Conservation (phyloP, 177 flowering plant genomes). For the Vitis hybrid region DNA sequence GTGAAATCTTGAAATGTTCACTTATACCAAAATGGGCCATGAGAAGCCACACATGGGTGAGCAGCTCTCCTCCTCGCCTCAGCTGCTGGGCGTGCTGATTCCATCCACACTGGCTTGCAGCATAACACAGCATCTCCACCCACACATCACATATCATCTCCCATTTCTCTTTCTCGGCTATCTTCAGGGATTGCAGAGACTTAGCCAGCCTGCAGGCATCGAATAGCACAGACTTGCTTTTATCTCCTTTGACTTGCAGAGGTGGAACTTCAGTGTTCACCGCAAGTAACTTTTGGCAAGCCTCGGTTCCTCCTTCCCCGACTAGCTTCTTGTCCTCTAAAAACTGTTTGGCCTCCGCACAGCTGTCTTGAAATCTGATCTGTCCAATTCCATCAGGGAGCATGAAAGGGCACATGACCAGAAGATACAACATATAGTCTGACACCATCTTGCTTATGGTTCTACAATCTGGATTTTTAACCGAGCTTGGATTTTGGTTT, state of each 20-base stretch:
- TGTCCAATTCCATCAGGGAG: conserved; percentile 28
- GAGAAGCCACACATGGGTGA: no score
- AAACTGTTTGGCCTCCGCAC: conserved; percentile 19
- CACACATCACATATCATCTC: conserved; percentile 12
- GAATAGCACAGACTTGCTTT: conserved; percentile 26
- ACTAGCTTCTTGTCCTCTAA: conserved; percentile 3
- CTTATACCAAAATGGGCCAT: no score
- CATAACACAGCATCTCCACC: conserved; percentile 17
- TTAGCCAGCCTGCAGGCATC: conserved; percentile 25
- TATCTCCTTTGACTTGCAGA: conserved; percentile 17
- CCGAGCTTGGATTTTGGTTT: neutral
- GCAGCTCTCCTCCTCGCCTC: neutral
- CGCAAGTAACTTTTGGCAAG: conserved; percentile 19
- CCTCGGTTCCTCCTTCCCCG: neutral
- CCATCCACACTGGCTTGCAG: conserved; percentile 17
- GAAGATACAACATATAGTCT: conserved; percentile 36
- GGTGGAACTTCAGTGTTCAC: conserved; percentile 12
- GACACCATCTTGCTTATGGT: conserved; percentile 26
- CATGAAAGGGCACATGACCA: conserved; percentile 23
- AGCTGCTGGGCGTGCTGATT: neutral
- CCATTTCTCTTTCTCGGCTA: conserved; percentile 13
- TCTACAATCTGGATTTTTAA: neutral
- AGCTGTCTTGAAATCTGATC: conserved; percentile 26
- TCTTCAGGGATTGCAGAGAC: neutral
- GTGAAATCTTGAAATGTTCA: no score